Evolutionary conservation across 768 basidiomycete genomes (phyloP), one percentile per base, ranked within the genome.

Genomic region (Boletus sensibilis): DNA sequence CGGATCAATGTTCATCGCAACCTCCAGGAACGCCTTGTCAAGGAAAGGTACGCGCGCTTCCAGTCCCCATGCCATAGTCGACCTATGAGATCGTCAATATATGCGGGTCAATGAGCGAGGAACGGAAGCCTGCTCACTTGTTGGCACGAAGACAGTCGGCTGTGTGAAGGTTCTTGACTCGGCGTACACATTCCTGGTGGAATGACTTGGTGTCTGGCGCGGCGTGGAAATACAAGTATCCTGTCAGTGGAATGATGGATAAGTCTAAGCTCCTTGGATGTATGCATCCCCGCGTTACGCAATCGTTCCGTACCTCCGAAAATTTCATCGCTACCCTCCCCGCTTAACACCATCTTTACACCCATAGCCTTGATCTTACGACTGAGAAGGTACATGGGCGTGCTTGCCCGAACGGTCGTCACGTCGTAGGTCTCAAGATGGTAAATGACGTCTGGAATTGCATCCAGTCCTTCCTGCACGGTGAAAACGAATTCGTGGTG

Each of bases 331-430:
- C 91, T 93, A 38, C 97, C 97, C 74, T 99, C 97, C 18, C 97
- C 97, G 61, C 90, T 92, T 35, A 98, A 80, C 16, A 99, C 97
- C 97, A 99, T 99, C 78, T 99, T 99, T 51, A 99, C 97, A 55
- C 97, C 97, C 92, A 94, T 98, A 5, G 97, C 96, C 77, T 98
- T 99, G 78, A 99, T 95, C 77, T 99, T 98, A 47, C 97, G 83
- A 70, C 90, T 93, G 57, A 99, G 84, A 29, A 99, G 86, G 74
- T 98, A 98, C 97, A 99, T 99, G 3, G 97, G 97, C 5, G 95
- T 98, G 65, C 90, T 93, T 10, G 97, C 97, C 46, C 97, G 88
- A 47, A 98, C 92, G 38, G 97, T 99, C 29, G 97, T 99, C 55
- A 99, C 97, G 72, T 99, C 97, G 74, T 93, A 98, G 2, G 97